Conservation (phyloP, 805 yeast species). For the Tetrapisispora pingtungensis region DNA sequence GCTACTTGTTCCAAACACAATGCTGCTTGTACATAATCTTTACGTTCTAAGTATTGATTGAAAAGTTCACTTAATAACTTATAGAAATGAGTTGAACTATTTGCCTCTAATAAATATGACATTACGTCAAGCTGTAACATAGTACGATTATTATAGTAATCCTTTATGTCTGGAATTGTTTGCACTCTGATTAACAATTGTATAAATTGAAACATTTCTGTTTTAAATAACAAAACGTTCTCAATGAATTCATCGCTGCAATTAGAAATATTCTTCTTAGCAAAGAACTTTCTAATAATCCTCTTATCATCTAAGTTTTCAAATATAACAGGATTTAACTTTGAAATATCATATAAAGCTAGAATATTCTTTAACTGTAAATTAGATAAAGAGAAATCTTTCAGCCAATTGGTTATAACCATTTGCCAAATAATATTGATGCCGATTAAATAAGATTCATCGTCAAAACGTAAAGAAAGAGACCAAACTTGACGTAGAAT, state of each 20-base stretch:
- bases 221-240: constrained; percentile 40
- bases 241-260: constrained; percentile 53
- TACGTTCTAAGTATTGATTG: constrained; percentile 48
- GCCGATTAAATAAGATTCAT: constrained; percentile 50
- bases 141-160: constrained; percentile 79
- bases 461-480: constrained; percentile 46
- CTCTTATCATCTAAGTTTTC: constrained; percentile 19
- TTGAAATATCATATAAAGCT: constrained; percentile 21
- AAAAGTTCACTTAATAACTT: constrained; percentile 69
- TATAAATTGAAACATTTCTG: constrained; percentile 50
- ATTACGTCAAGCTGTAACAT: constrained; percentile 69
- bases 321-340: constrained; percentile 15
- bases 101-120: constrained; percentile 65
- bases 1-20: constrained; percentile 70
- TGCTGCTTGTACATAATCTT: constrained; percentile 73
- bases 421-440: constrained; percentile 51
- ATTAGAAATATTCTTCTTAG: constrained; percentile 27
- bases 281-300: constrained; percentile 12
- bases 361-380: constrained; percentile 2
- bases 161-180: constrained; percentile 69
- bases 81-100: constrained; percentile 70
- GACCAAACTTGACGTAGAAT: constrained; percentile 45
- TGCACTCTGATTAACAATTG: constrained; percentile 46
- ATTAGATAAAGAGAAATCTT: neutral
- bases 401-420: neutral